Evolutionary conservation across 202 grass and related monocot genomes (phyloP), one percentile per base, ranked within the genome.

Genomic region (Saccharum hybrid): DNA sequence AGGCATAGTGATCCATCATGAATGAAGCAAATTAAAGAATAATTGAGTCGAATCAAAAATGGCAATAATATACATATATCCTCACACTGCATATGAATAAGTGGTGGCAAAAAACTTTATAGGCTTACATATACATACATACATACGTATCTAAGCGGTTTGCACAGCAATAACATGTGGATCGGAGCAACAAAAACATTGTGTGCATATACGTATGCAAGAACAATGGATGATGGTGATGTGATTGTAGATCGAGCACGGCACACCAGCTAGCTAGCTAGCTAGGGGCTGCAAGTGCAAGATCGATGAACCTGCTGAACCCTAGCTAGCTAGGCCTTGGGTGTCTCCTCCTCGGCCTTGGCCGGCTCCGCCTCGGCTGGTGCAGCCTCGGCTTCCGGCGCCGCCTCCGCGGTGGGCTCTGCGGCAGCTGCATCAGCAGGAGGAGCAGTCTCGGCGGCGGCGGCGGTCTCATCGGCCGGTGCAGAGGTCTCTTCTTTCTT

Each of bases 271-370:
- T 10, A 60, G 54, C 23, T n/a, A n/a, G n/a, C n/a, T 23, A 63
- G 72, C 41, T 65, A 51, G 12, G 65, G 66, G 57, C 21, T 73
- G 45, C 31, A 6, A 30, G 57, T 1, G 43, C 46, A 87, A 14
- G 40, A 23, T 72, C 31, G 31, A 33, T 33, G 64, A 36, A 56
- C 12, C 33, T 54, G 31, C 42, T 19, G 33, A 88, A 45, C 42
- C 71, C 67, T 36, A 72, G 11, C 75, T 83, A 78, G 8, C 75
- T 88, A 83, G 23, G 82, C 87, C 64, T 89, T 85, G 28, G 82
- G 42, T 33, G 87, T 33, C 56, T 89, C 87, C 71, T 87, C 79
- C 10, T 76, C 82, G 2, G 63, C 26, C 41, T 85, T 85, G 3
- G 54, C 71, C 22, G 76, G 68, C 75, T 57, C 81, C 61, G 75